These are phyloP conservation scores for Pyrus pyrifolia DNA, from an alignment of 306 rosid genomes.

Conservation along the genomic window DNA sequence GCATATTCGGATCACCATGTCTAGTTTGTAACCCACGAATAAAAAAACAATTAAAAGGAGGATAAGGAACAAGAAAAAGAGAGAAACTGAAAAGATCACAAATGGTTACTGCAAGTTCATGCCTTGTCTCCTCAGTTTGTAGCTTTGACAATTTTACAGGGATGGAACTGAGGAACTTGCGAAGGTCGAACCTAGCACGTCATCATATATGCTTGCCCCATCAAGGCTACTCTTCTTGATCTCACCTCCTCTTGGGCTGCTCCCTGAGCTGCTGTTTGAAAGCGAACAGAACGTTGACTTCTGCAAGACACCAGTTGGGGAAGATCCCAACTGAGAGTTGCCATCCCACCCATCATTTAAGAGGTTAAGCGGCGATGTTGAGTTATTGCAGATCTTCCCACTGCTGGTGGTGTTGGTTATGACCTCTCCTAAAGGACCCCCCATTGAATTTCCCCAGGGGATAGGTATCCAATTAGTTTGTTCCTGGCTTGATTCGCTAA, in stretches of 20 bases:
- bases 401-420: constrained; percentile 22
- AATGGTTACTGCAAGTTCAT: background rate
- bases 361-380: constrained; percentile 27
- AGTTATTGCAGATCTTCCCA: constrained; percentile 16
- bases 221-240: constrained; percentile 5
- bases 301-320: constrained; percentile 48
- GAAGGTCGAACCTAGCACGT: constrained; percentile 23
- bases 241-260: constrained; percentile 29
- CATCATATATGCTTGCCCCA: constrained; percentile 22
- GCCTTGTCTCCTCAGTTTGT: background rate
- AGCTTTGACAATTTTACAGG: constrained; percentile 9
- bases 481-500: constrained; percentile 4
- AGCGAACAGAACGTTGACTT: constrained; percentile 40
- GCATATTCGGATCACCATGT: constrained; percentile 12
- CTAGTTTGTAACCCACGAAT: constrained; percentile 1
- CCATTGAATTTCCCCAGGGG: constrained; percentile 36
- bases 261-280: constrained; percentile 46
- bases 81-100: background rate
- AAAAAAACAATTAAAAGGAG: background rate
- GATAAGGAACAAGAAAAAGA: background rate
- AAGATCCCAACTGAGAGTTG: constrained; percentile 29
- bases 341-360: constrained; percentile 41
- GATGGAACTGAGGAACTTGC: constrained; percentile 36
- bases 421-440: constrained; percentile 55
- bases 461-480: constrained; percentile 22